Conservation (phyloP, 805 yeast species). For the Kazachstania africana region DNA sequence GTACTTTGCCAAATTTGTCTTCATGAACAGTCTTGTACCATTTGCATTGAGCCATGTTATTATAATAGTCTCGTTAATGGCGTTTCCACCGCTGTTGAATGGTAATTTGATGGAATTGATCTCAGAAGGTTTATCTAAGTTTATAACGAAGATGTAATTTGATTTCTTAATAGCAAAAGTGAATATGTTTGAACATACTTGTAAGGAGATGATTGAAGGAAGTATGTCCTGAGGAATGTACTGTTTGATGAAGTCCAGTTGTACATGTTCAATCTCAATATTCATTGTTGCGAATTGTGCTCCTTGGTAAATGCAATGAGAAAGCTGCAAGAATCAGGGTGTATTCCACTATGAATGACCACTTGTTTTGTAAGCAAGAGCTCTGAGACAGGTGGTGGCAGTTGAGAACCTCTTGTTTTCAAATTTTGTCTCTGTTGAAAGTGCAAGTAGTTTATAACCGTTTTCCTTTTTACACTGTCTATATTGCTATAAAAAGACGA, state of each 20-base stretch:
- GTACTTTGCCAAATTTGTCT: constrained; percentile 24
- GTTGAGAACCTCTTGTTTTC: too few relatives aligned
- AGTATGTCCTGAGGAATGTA: constrained; percentile 28
- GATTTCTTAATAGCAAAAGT: constrained; percentile 37
- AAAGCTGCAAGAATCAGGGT: too few relatives aligned
- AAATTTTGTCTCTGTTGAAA: too few relatives aligned
- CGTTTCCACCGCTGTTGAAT: constrained; percentile 6
- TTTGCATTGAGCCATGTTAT: constrained; percentile 17
- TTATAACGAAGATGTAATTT: constrained; percentile 51
- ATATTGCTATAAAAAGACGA: too few relatives aligned
- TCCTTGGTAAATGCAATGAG: too few relatives aligned
- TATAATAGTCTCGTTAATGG: constrained; percentile 12
- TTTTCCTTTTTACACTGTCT: too few relatives aligned
- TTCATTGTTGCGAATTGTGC: constrained; percentile 13
- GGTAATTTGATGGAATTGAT: constrained; percentile 35
- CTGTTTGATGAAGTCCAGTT: constrained; percentile 42
- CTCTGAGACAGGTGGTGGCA: too few relatives aligned
- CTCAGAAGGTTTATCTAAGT: constrained; percentile 51
- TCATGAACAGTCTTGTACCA: constrained; percentile 13
- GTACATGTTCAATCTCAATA: constrained; percentile 26
- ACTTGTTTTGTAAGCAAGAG: too few relatives aligned
- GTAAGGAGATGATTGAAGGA: constrained; percentile 40
- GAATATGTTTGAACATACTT: constrained; percentile 44
- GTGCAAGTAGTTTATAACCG: too few relatives aligned
- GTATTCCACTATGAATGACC: too few relatives aligned